Evolutionary conservation across 2,329 filamentous ascomycete genomes (phyloP).

Genomic region (Huntiella savannae): DNA sequence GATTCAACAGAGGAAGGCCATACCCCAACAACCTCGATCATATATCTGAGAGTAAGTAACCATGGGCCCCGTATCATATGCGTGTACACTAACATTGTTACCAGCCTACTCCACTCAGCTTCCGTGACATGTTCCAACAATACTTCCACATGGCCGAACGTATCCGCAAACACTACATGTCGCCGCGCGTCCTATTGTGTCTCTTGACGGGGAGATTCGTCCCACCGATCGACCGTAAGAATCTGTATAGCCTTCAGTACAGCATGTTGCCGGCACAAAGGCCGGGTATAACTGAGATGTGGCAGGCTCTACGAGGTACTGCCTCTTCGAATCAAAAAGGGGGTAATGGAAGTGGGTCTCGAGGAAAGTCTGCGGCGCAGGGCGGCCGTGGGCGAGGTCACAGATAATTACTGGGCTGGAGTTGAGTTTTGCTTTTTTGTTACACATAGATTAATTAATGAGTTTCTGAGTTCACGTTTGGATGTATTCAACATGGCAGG

Average conservation of each 20-base stretch:
- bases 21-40: slow-evolving; percentile 49
- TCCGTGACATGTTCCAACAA: slow-evolving; percentile 90
- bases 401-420: background rate
- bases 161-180: slow-evolving; percentile 87
- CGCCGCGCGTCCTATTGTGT: slow-evolving; percentile 69
- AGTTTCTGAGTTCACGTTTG: too few relatives aligned
- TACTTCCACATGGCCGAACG: slow-evolving; percentile 90
- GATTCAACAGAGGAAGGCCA: slow-evolving; percentile 17
- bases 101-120: slow-evolving; percentile 71
- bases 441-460: background rate
- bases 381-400: slow-evolving; percentile 3
- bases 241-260: slow-evolving; percentile 90
- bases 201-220: slow-evolving; percentile 83
- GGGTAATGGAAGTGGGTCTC: slow-evolving; percentile 13
- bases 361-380: slow-evolving; percentile 8
- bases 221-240: slow-evolving; percentile 83
- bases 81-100: slow-evolving; percentile 1
- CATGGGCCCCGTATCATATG: too few relatives aligned
- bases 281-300: slow-evolving; percentile 68
- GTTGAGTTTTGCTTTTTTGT: background rate
- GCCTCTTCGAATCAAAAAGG: slow-evolving; percentile 16
- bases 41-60: slow-evolving; percentile 55
- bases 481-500: too few relatives aligned
- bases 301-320: slow-evolving; percentile 46
- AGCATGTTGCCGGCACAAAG: slow-evolving; percentile 82